Evolutionary conservation across 192 early-diverging fungal genomes (phyloP).

Genomic region (Umbelopsis vinacea): DNA sequence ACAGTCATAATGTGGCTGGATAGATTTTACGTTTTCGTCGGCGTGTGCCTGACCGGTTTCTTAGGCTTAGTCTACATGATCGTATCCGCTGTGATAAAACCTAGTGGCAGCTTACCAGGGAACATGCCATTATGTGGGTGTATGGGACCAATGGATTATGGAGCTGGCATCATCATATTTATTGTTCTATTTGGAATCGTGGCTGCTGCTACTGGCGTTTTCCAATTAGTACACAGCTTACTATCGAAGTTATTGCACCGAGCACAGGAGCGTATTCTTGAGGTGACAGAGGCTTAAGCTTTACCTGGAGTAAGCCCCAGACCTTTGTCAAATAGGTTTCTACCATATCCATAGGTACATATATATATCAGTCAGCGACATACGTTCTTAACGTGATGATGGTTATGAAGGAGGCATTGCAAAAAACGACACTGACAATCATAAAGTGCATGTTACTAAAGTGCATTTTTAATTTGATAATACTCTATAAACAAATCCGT

Average conservation of each 20-base stretch:
- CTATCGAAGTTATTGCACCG: not conserved
- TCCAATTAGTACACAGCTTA: not conserved
- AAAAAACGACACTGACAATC: too few species aligned
- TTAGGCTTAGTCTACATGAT: not conserved
- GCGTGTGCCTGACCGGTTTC: not conserved
- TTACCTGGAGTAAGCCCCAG: too few species aligned
- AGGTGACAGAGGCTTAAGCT: not conserved
- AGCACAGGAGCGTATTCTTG: conserved; percentile 4
- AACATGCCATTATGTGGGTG: not conserved
- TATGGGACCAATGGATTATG: not conserved
- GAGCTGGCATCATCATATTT: not conserved
- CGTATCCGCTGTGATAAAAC: not conserved
- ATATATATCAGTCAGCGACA: too few species aligned
- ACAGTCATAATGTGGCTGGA: conserved; percentile 3
- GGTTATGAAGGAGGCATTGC: too few species aligned
- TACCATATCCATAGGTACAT: too few species aligned
- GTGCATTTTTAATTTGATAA: conserved; percentile 16
- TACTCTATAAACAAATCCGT: conserved; percentile 9
- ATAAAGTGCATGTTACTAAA: not conserved
- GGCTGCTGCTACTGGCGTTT: not conserved
- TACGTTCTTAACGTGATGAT: too few species aligned
- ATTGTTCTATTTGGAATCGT: not conserved
- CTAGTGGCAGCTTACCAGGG: not conserved
- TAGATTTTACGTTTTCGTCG: not conserved
- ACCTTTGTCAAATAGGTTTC: too few species aligned